Conservation (phyloP, 2,329 filamentous ascomycete species). For the Helminthosporium solani region DNA sequence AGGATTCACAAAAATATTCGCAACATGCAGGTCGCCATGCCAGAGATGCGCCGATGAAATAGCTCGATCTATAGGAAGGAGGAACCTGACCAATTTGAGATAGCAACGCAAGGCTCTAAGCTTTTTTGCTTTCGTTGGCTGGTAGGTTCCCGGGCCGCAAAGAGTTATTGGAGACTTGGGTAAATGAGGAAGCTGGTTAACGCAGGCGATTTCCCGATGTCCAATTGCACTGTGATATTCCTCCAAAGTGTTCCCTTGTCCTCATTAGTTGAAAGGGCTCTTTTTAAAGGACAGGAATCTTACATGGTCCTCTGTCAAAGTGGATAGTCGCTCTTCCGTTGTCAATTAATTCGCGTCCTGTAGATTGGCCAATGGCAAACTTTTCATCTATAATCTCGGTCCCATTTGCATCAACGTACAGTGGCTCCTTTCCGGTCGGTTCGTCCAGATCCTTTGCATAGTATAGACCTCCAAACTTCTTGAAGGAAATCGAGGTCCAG, state of each 20-base stretch:
- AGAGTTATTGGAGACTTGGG: slow-evolving; percentile 36
- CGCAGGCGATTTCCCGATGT: slow-evolving; percentile 34
- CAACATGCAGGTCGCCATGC: slow-evolving; percentile 44
- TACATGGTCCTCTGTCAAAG: slow-evolving; percentile 43
- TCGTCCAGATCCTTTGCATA: slow-evolving; percentile 31
- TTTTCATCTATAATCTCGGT: slow-evolving; percentile 16
- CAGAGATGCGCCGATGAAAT: slow-evolving; percentile 30
- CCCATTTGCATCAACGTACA: slow-evolving; percentile 22
- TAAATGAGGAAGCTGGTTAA: slow-evolving; percentile 28
- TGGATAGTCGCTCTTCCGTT: slow-evolving; percentile 30
- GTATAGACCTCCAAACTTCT: slow-evolving; percentile 30
- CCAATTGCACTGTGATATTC: slow-evolving; percentile 38
- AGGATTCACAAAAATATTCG: slow-evolving; percentile 41
- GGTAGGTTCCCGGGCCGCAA: slow-evolving; percentile 42
- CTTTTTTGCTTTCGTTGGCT: slow-evolving; percentile 37
- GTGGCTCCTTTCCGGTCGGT: slow-evolving; percentile 6
- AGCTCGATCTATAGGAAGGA: slow-evolving; percentile 27
- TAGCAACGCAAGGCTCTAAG: slow-evolving; percentile 32
- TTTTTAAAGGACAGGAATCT: too few species aligned
- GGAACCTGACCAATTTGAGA: slow-evolving; percentile 25
- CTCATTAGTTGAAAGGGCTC: slow-evolving; percentile 1
- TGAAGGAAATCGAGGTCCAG: slow-evolving; percentile 35
- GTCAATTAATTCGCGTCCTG: slow-evolving; percentile 35
- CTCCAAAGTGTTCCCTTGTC: slow-evolving; percentile 30
- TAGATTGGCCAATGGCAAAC: slow-evolving; percentile 44